Evolutionary conservation across 2,329 filamentous ascomycete species (phyloP).

Genomic region (Tolypocladium ovalisporum): DNA sequence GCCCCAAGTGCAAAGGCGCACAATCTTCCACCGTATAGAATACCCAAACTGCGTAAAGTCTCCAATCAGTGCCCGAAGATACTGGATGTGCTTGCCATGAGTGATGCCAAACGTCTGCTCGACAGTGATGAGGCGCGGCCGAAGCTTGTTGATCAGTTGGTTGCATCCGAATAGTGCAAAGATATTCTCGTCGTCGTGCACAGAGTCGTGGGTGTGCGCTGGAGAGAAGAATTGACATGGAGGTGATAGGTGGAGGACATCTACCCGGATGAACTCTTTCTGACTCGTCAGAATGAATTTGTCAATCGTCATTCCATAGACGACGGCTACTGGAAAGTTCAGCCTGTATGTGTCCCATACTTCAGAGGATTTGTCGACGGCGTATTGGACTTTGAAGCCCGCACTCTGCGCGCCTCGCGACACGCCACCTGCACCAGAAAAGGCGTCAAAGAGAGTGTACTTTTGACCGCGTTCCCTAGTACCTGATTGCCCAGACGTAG

Average conservation of each 20-base stretch:
- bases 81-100: conserved; percentile 36
- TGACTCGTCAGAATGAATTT: conserved; percentile 31
- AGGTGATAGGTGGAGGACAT: conserved; percentile 64
- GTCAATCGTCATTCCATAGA: conserved; percentile 36
- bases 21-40: conserved; percentile 57
- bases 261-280: conserved; percentile 33
- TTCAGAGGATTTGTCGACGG: conserved; percentile 49
- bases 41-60: conserved; percentile 57
- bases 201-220: conserved; percentile 58
- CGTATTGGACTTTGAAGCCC: conserved; percentile 48
- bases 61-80: conserved; percentile 49
- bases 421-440: conserved; percentile 62
- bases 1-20: conserved; percentile 41
- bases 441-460: conserved; percentile 62
- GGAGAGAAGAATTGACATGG: conserved; percentile 70
- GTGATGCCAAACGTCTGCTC: conserved; percentile 69
- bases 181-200: conserved; percentile 59
- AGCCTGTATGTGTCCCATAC: conserved; percentile 46
- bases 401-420: conserved; percentile 49
- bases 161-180: conserved; percentile 44
- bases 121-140: conserved; percentile 61
- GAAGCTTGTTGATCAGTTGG: conserved; percentile 43
- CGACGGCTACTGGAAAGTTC: conserved; percentile 44
- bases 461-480: conserved; percentile 22
- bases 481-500: background rate